phyloP scores from a whole-genome alignment of 139 green algal genomes.

The Chlamydomonas asymmetrica region DNA sequence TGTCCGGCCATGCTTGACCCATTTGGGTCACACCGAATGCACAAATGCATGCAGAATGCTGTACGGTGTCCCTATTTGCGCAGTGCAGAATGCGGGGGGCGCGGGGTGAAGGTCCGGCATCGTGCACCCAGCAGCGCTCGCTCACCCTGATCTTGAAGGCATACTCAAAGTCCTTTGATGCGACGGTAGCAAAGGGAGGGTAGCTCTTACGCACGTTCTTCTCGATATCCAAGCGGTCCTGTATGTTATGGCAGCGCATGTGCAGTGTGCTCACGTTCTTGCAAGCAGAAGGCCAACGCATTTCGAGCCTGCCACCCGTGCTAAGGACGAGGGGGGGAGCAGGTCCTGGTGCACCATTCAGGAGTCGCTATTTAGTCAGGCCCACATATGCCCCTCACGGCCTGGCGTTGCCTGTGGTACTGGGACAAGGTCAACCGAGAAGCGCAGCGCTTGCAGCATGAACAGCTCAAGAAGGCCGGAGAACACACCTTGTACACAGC shows the following conservation, averaged over 20 bases:
- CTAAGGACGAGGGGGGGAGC: no score
- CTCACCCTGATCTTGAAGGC: slow-evolving; percentile 79
- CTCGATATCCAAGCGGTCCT: slow-evolving; percentile 30
- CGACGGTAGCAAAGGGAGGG: slow-evolving; percentile 45
- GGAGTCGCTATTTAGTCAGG: no score
- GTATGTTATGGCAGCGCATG: neutral
- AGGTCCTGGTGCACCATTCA: no score
- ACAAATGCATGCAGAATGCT: neutral
- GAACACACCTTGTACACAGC: slow-evolving; percentile 60
- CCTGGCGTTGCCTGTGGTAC: neutral
- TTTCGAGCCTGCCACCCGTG: no score
- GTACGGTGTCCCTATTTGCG: neutral
- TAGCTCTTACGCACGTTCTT: slow-evolving; percentile 40
- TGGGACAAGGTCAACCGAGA: neutral
- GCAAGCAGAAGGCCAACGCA: neutral
- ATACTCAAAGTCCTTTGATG: slow-evolving; percentile 67
- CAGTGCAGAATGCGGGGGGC: no score
- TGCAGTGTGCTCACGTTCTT: slow-evolving; percentile 14
- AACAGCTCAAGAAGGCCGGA: neutral
- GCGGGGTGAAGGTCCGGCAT: no score
- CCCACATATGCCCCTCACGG: neutral
- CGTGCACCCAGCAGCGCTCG: no score
- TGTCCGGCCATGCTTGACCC: neutral
- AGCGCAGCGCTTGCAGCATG: neutral
- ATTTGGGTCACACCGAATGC: neutral